Conservation (phyloP, 176 grass and related monocot species). For the Ananas comosus region DNA sequence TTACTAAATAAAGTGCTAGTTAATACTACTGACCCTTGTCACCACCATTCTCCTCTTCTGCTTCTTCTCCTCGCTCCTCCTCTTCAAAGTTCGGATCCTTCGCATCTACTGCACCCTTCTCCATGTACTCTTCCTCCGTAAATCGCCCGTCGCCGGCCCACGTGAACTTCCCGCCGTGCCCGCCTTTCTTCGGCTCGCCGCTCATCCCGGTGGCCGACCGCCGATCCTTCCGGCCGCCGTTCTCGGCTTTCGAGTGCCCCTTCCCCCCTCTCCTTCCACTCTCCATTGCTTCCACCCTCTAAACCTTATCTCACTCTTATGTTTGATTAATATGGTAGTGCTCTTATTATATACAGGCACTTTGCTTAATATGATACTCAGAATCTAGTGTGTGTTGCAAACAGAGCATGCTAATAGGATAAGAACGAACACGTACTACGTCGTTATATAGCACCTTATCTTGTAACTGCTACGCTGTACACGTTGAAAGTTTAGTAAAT, state of each 20-base stretch:
- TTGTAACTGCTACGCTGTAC: no score
- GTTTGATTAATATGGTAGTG: neutral
- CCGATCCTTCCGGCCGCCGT: conserved; percentile 51
- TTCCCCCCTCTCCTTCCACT: conserved; percentile 20
- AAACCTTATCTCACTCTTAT: neutral
- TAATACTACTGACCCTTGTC: neutral
- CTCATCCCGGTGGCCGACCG: conserved; percentile 63
- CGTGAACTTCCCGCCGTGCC: conserved; percentile 91
- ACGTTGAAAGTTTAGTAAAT: no score
- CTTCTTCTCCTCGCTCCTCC: neutral
- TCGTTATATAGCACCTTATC: no score
- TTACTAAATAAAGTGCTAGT: no score
- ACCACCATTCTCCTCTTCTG: neutral
- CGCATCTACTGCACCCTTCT: conserved; percentile 24
- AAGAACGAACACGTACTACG: no score
- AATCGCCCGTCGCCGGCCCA: conserved; percentile 61
- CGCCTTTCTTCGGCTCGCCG: conserved; percentile 83
- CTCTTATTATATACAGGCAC: neutral
- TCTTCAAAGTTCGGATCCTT: conserved; percentile 36
- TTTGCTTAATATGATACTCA: no score
- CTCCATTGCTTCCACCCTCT: neutral
- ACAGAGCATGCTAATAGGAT: no score
- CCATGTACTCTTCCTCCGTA: conserved; percentile 38
- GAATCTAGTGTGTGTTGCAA: no score
- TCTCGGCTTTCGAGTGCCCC: conserved; percentile 10